Conservation (phyloP, 2,329 filamentous ascomycete genomes). For the Stagonosporopsis tanaceti region DNA sequence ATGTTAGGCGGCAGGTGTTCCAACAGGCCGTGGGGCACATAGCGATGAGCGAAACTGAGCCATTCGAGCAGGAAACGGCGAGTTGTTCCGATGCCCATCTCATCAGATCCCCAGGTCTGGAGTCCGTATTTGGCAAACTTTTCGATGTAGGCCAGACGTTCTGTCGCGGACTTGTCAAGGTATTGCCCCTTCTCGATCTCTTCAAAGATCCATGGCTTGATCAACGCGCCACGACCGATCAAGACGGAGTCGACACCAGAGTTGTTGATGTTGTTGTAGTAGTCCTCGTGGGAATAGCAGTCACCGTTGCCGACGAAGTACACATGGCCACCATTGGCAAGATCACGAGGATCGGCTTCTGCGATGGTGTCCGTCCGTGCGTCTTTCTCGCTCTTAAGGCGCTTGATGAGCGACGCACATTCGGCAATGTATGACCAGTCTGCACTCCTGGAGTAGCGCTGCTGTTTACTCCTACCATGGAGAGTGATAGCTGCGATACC, state of each 20-base stretch:
- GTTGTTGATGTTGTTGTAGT: conserved; percentile 78
- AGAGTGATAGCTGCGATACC: conserved; percentile 96
- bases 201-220: conserved; percentile 99
- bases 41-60: conserved; percentile 91
- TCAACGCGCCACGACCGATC: conserved; percentile 93
- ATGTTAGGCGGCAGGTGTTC: conserved; percentile 88
- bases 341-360: conserved; percentile 78
- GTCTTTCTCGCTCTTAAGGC: conserved; percentile 74
- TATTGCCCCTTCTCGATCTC: conserved; percentile 93
- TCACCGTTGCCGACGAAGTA: conserved; percentile 98
- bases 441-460: conserved; percentile 90
- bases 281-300: conserved; percentile 91
- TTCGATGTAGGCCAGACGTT: conserved; percentile 85
- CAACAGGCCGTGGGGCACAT: conserved; percentile 87
- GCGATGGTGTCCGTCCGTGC: conserved; percentile 75
- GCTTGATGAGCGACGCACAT: conserved; percentile 83
- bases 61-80: conserved; percentile 93
- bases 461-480: conserved; percentile 91
- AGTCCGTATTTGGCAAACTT: conserved; percentile 90
- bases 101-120: conserved; percentile 94
- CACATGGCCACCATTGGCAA: conserved; percentile 72
- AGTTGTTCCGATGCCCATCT: conserved; percentile 90
- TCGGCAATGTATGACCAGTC: conserved; percentile 96
- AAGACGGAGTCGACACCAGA: conserved; percentile 91
- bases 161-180: conserved; percentile 89